Conservation (phyloP, 441 rosid species). For the Gossypium trilobum region DNA sequence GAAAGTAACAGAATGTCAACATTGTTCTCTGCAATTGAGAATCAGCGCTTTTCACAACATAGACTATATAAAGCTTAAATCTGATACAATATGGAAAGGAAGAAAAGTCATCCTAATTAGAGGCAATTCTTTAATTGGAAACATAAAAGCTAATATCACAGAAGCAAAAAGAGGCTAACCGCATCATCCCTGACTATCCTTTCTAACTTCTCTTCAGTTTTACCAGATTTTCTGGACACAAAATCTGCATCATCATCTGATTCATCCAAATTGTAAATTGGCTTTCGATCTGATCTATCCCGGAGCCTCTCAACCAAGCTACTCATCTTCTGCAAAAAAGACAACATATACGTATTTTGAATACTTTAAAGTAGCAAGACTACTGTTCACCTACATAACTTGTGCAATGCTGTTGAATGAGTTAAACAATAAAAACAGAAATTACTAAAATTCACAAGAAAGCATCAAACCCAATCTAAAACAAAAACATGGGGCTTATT, state of each 20-base stretch:
- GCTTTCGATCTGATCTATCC: conserved; percentile 71
- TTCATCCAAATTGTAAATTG: conserved; percentile 75
- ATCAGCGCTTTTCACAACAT: not conserved
- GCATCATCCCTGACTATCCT: conserved; percentile 67
- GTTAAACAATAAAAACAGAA: conserved; percentile 2
- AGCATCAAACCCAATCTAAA: not conserved
- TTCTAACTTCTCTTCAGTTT: conserved; percentile 47
- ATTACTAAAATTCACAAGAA: not conserved
- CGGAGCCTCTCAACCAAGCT: conserved; percentile 97
- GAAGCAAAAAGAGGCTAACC: conserved; percentile 44
- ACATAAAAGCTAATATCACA: conserved; percentile 6
- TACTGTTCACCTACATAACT: not conserved
- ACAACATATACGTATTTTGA: not conserved
- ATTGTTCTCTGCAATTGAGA: not conserved
- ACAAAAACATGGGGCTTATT: not conserved
- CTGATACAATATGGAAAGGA: not conserved
- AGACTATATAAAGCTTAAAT: not conserved
- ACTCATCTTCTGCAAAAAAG: conserved; percentile 66
- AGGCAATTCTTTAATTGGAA: not conserved
- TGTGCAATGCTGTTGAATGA: not conserved
- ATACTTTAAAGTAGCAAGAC: not conserved
- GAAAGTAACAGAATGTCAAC: not conserved
- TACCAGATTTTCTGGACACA: conserved; percentile 42
- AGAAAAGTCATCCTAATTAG: not conserved
- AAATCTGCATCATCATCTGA: conserved; percentile 86